These are phyloP conservation scores for Cyclotella choctawhatcheeana DNA, from an alignment of 108 stramenopile species.

Conservation along the genomic window DNA sequence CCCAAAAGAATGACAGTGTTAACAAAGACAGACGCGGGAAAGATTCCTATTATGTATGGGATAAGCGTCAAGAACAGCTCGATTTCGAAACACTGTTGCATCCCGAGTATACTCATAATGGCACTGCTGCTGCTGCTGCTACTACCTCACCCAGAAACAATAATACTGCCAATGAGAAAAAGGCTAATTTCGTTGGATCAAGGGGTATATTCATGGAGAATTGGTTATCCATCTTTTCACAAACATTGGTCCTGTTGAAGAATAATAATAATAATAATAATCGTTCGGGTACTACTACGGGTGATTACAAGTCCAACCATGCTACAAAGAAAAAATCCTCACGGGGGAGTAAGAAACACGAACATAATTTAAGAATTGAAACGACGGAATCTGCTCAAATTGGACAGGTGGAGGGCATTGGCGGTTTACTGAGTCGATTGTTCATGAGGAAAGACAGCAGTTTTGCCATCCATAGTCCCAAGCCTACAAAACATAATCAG, in stretches of 20 bases:
- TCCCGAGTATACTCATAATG: no score
- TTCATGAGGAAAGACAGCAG: constrained; percentile 36
- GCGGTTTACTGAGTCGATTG: constrained; percentile 15
- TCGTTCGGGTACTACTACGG: not conserved
- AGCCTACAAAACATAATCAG: no score
- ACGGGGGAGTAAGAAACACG: not conserved
- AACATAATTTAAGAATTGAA: not conserved
- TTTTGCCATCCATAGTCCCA: not conserved
- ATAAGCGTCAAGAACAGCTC: constrained; percentile 36
- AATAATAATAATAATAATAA: not conserved
- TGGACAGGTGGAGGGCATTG: constrained; percentile 11
- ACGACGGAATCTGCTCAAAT: constrained; percentile 17
- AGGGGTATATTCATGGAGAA: constrained; percentile 54
- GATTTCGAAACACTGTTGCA: constrained; percentile 45
- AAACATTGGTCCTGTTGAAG: constrained; percentile 35
- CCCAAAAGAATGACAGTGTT: no score
- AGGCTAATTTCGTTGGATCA: constrained; percentile 17
- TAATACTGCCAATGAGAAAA: not conserved
- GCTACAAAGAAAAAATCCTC: not conserved
- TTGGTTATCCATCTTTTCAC: constrained; percentile 50
- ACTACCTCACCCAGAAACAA: not conserved
- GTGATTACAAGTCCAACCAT: not conserved
- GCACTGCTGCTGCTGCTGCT: no score
- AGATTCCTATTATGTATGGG: constrained; percentile 31
- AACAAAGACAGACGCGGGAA: no score